Base-by-base conservation (phyloP, 306 rosid genomes). In the Cicer judaicum region DNA sequence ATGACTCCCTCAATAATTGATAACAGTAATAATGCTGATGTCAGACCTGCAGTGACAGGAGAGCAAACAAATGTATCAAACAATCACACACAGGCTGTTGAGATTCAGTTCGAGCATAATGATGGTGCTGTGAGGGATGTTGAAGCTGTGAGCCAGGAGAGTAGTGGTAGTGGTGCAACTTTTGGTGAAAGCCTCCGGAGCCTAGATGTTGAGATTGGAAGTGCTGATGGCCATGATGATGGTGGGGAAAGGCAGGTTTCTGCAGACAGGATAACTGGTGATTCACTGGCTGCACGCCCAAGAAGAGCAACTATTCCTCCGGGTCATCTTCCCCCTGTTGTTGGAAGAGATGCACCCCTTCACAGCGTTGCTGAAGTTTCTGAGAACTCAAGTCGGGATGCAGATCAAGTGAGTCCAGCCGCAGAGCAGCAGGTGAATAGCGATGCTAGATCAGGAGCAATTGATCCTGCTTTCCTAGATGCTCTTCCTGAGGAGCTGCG, bases 401-500 rank as follows among this genome's bases (percentile, higher is more conserved):
- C 96, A 43, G 98, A 89, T 64, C 98, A 95, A 80, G 93, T 84
- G 7, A 88, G 86, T 79, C 87, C 91, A n/a, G 87, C 83, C 42
- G 79, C 89, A 78, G 98, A 85, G 77, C 99, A 90, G 76, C 99
- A 84, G 77, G 86, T 72, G 47, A 90, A 77, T 65, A 90, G 91
- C 70, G 97, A 90, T 72, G 72, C 89, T 41, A 97, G 89, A 62
- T 87, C 98, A 9, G 98, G 92, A 47, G 92, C 98, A 72, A 95
- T 95, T 65, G 99, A 95, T 87, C 97, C 99, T 75, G 93, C 99
- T 38, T 95, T 95, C 84, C 87, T 95, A 70, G 99, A 95, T 86
- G 99, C 99, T 42, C 99, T 95, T 82, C 99, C 99, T 12, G 96
- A 87, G 84, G 99, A 92, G 87, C 62, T 95, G 83, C 97, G 99